A percentile compares a stretch with the other conserved stretches of the same genome.
phyloP scores from a whole-genome alignment of 768 basidiomycete species.

The Boletus tomentosulus region DNA sequence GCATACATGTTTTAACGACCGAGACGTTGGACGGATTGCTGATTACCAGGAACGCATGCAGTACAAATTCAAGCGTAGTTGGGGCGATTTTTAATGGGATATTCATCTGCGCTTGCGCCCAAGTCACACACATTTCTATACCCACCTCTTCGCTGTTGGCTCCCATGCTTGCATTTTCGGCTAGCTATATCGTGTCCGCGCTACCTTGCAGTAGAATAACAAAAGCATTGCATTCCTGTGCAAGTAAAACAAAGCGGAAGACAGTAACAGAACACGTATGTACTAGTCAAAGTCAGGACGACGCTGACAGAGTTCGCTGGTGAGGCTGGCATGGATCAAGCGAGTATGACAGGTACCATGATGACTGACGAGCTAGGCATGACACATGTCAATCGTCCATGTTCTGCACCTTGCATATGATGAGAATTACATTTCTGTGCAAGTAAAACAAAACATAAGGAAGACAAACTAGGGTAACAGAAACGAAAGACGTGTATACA shows the following conservation, averaged over 20 bases:
- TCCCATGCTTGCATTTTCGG: conserved; percentile 1
- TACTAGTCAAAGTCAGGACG: too few species aligned
- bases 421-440: neutral
- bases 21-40: conserved; percentile 36
- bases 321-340: too few species aligned
- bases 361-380: too few species aligned
- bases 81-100: conserved; percentile 72
- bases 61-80: conserved; percentile 87
- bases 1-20: neutral
- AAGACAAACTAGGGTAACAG: conserved; percentile 1
- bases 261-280: too few species aligned
- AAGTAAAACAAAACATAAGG: neutral
- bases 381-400: too few species aligned
- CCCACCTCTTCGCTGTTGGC: conserved; percentile 2
- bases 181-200: conserved; percentile 1
- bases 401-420: neutral
- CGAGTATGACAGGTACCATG: too few species aligned
- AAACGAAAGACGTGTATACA: neutral
- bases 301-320: too few species aligned
- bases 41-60: conserved; percentile 57
- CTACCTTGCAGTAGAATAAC: neutral
- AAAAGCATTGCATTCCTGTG: conserved; percentile 3
- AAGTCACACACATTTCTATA: conserved; percentile 27
- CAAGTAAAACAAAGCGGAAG: neutral
- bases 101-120: neutral